Base-by-base conservation (phyloP, 768 basidiomycete genomes). In the Phaeotremella fagi region DNA sequence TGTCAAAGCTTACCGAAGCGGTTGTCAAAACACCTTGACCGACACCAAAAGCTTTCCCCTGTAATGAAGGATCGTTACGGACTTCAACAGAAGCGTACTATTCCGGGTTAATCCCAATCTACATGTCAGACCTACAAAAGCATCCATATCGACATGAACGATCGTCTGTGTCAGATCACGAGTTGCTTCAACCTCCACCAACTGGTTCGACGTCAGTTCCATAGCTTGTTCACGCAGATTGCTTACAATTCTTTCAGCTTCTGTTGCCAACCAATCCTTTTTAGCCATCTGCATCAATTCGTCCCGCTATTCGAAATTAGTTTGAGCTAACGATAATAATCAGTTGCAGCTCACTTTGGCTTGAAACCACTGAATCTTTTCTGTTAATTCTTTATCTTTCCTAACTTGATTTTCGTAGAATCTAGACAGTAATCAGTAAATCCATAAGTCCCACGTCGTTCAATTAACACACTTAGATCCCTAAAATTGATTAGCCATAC, bases 71-170 rank as follows among this genome's bases (percentile, higher is more conserved):
- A 48, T 68, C 59, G 9, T 66, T 55, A 46, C 60, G 60, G n/a
- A 68, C 66, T 47, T 77, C 74, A 20, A 66, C 68, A 14, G 67
- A 64, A 2, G 75, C 31, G 86, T 81, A 60, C 71, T 73, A 35
- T 75, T 76, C 15, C 83, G 31, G 31, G 16, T 16, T 33, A 47
- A 9, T 23, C 29, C 7, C 44, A 12, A 44, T 14, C 27, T 20
- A 86, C 78, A 0, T 31, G 36, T 85, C 14, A 37, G 6, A 53
- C 57, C 48, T 36, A 66, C 63, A 76, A 94, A 95, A 3, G 90
- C 89, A 71, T 97, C 94, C 83, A 92, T 90, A 67, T 99, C 95
- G 26, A 95, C 84, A 68, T 98, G 91, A 4, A 97, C 87, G 55
- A 99, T 88, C 18, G 76, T 80, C 72, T 92, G 88, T 2, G 81